Percentiles rank a stretch among this genome's conserved stretches.
phyloP scores from a whole-genome alignment of 2,329 filamentous ascomycete species.

The Xylariaceae sp. region DNA sequence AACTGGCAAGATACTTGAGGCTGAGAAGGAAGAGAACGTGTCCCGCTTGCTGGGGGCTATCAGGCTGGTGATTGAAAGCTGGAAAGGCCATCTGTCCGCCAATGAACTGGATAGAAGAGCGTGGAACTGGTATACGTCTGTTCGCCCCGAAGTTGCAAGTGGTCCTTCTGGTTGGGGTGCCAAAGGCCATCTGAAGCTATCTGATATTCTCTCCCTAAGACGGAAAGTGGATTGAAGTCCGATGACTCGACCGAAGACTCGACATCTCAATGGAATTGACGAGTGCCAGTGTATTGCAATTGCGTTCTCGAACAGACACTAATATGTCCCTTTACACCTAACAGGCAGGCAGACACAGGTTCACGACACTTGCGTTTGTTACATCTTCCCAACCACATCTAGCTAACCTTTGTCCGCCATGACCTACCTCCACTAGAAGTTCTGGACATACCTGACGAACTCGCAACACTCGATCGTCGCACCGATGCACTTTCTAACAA shows the following conservation, averaged over 20 bases:
- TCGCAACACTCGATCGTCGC: slow-evolving; percentile 10
- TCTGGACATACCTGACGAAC: not conserved
- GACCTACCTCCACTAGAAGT: not conserved
- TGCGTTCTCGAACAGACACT: too few species aligned
- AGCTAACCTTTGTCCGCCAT: not conserved
- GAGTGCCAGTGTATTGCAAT: too few species aligned
- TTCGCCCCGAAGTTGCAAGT: slow-evolving; percentile 71
- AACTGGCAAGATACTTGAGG: slow-evolving; percentile 48
- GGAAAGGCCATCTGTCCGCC: slow-evolving; percentile 60
- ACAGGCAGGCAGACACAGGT: too few species aligned
- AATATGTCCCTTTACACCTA: too few species aligned
- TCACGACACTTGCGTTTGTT: too few species aligned
- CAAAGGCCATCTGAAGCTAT: slow-evolving; percentile 67
- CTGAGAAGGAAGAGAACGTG: slow-evolving; percentile 68
- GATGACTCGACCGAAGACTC: too few species aligned
- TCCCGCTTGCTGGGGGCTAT: slow-evolving; percentile 68
- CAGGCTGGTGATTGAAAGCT: slow-evolving; percentile 70
- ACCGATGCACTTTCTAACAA: slow-evolving; percentile 13
- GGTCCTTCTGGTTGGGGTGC: slow-evolving; percentile 81
- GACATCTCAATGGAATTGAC: too few species aligned
- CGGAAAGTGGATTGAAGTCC: slow-evolving; percentile 29
- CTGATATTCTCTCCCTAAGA: slow-evolving; percentile 62
- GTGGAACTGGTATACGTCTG: slow-evolving; percentile 78
- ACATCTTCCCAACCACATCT: too few species aligned
- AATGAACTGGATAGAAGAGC: slow-evolving; percentile 72